phyloP scores from a whole-genome alignment of 163 green algal species.

The Prototheca wickerhamii region DNA sequence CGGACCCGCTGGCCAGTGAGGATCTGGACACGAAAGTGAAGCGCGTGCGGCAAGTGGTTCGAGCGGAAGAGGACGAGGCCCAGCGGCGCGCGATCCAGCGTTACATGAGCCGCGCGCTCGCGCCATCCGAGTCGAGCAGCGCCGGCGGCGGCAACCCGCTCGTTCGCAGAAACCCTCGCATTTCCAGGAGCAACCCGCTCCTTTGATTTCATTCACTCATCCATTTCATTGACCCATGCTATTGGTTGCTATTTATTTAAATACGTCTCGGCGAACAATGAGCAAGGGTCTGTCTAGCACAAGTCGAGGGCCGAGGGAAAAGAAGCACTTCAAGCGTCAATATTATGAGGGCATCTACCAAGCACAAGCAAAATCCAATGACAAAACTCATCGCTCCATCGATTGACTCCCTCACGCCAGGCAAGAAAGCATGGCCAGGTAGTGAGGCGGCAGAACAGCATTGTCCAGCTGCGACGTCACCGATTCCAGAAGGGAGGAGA shows the following conservation, averaged over 20 bases:
- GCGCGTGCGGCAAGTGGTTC: conserved; percentile 23
- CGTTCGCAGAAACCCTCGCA: conserved; percentile 24
- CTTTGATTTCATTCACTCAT: conserved; percentile 6
- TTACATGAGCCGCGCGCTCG: conserved; percentile 33
- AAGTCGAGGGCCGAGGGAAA: no score
- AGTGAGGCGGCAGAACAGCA: conserved; percentile 65
- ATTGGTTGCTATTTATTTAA: background rate
- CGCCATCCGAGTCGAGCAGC: conserved; percentile 10
- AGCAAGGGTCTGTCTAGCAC: no score
- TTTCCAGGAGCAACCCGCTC: conserved; percentile 34
- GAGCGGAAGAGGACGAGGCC: conserved; percentile 28
- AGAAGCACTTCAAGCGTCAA: no score
- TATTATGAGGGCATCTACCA: no score
- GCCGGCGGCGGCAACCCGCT: conserved; percentile 34
- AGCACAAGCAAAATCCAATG: background rate
- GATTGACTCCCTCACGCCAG: background rate
- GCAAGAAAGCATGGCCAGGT: conserved; percentile 37
- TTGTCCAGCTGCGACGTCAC: conserved; percentile 74
- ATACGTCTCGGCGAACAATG: background rate
- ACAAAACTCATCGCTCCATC: background rate
- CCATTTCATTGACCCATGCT: background rate
- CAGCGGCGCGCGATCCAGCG: conserved; percentile 23
- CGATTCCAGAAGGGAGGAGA: conserved; percentile 58
- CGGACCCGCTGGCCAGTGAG: conserved; percentile 26
- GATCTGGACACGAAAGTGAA: conserved; percentile 24